Evolutionary conservation across 331 rosid species (phyloP).

Genomic region (Pyrus hybrid): DNA sequence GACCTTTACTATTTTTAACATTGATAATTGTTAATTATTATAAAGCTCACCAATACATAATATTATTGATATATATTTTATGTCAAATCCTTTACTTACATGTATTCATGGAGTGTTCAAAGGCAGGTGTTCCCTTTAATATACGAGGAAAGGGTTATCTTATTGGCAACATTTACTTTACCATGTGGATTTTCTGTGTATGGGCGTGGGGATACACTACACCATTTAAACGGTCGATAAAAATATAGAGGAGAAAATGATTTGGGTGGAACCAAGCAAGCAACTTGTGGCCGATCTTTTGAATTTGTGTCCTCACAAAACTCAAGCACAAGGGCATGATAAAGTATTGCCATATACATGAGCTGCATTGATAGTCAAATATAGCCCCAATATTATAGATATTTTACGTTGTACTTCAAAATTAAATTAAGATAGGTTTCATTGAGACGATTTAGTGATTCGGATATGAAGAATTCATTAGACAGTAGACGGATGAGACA

Average conservation of each 20-base stretch:
- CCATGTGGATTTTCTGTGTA: slow-evolving; percentile 2
- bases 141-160: neutral
- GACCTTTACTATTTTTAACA: neutral
- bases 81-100: neutral
- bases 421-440: too few relatives aligned
- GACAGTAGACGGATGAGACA: neutral
- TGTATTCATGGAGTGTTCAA: slow-evolving; percentile 14
- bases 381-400: neutral
- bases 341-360: neutral
- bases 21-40: neutral
- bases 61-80: slow-evolving; percentile 4
- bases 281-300: neutral
- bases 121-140: slow-evolving; percentile 8
- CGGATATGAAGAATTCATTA: too few relatives aligned
- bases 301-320: neutral
- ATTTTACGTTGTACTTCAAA: too few relatives aligned
- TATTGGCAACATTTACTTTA: neutral
- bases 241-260: neutral
- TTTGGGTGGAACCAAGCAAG: neutral
- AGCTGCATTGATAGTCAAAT: neutral
- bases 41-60: slow-evolving; percentile 17
- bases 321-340: neutral
- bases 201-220: neutral
- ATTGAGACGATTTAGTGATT: neutral
- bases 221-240: neutral